phyloP scores from a whole-genome alignment of 2,329 filamentous ascomycete species.

The Uncinocarpus reesii region DNA sequence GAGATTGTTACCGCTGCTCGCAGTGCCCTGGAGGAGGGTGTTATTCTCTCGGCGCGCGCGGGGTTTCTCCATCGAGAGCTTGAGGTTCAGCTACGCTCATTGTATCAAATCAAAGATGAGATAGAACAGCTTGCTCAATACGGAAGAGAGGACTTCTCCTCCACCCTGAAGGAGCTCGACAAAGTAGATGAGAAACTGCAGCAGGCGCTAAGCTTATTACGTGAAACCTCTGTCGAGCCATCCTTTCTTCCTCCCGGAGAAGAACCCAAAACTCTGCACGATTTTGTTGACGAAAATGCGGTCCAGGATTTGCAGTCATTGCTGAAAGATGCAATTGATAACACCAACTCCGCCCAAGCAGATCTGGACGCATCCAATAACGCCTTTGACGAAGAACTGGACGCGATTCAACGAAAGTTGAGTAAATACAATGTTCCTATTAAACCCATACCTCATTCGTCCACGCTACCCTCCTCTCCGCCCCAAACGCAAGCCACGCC shows the following conservation, averaged over 20 bases:
- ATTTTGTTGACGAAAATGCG: constrained; percentile 56
- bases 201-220: constrained; percentile 45
- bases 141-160: constrained; percentile 37
- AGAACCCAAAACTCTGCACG: constrained; percentile 49
- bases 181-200: constrained; percentile 48
- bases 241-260: constrained; percentile 43
- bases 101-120: constrained; percentile 36
- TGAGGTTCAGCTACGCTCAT: constrained; percentile 37
- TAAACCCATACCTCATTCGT: constrained; percentile 19
- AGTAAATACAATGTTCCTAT: constrained; percentile 32
- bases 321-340: constrained; percentile 51
- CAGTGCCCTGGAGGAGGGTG: constrained; percentile 64
- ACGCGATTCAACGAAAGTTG: constrained; percentile 52
- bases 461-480: constrained; percentile 27
- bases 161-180: constrained; percentile 48
- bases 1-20: constrained; percentile 72
- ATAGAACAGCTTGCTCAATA: constrained; percentile 36
- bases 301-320: constrained; percentile 49
- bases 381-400: constrained; percentile 65
- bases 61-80: constrained; percentile 58
- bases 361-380: constrained; percentile 44
- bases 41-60: constrained; percentile 59
- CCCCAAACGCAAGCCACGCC: constrained; percentile 24
- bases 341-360: constrained; percentile 51
- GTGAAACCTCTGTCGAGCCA: constrained; percentile 49